A percentile compares a stretch with the other conserved stretches of the same genome.
These are phyloP conservation scores for Magnolia sinica DNA, from an alignment of 164 flowering plant genomes.

Conservation along the genomic window DNA sequence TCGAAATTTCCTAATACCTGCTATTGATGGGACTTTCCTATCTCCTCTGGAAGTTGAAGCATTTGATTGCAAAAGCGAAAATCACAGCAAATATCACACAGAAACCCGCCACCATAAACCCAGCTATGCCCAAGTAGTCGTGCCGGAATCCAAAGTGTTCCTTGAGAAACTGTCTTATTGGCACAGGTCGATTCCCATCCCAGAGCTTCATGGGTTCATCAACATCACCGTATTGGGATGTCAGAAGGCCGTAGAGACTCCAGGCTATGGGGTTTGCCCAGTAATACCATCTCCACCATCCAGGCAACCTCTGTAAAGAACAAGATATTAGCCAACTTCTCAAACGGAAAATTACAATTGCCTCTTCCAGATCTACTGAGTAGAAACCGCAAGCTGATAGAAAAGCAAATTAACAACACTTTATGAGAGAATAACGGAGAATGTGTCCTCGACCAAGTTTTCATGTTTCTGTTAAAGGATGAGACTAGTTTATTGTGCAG, in stretches of 20 bases:
- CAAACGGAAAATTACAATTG: neutral
- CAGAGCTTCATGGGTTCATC: conserved; percentile 45
- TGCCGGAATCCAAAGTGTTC: conserved; percentile 66
- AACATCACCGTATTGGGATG: conserved; percentile 76
- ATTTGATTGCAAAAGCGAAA: conserved; percentile 77
- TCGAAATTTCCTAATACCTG: neutral
- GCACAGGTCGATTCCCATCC: conserved; percentile 44
- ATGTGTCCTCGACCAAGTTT: no score
- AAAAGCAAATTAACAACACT: neutral
- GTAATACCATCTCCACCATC: conserved; percentile 99
- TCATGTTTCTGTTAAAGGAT: no score
- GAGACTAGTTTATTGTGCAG: no score
- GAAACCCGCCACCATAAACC: conserved; percentile 60
- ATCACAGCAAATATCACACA: conserved; percentile 61
- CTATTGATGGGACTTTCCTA: conserved; percentile 20
- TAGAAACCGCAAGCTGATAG: neutral
- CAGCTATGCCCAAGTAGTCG: conserved; percentile 63
- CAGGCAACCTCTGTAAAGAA: conserved; percentile 69
- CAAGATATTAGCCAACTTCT: neutral
- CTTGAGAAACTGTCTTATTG: conserved; percentile 36
- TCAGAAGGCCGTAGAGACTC: conserved; percentile 79
- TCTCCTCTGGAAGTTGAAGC: conserved; percentile 86
- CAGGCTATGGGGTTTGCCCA: conserved; percentile 92
- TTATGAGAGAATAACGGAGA: no score
- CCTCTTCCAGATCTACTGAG: neutral